These are phyloP conservation scores for Phaeosphaeria sp. DNA, from an alignment of 2,329 filamentous ascomycete genomes.

Conservation along the genomic window DNA sequence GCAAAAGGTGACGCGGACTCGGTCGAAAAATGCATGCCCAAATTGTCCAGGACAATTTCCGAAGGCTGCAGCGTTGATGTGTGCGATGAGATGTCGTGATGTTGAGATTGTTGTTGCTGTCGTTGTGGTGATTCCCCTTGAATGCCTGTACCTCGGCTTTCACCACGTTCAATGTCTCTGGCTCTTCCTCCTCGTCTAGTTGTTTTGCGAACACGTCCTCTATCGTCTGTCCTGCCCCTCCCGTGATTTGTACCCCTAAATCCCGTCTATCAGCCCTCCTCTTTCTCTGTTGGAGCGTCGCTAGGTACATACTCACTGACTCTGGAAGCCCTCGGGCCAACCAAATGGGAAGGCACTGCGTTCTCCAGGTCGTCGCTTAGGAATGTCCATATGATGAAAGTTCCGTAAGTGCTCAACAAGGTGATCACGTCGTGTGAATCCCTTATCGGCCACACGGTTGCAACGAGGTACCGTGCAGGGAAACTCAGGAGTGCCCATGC, in stretches of 20 bases:
- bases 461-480: constrained; percentile 41
- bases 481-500: constrained; percentile 36
- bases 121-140: not conserved
- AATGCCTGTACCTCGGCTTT: not conserved
- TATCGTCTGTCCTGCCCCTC: not conserved
- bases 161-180: constrained; percentile 5
- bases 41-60: not conserved
- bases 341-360: constrained; percentile 39
- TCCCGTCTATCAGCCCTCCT: constrained; percentile 4
- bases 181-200: constrained; percentile 8
- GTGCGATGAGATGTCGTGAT: not conserved
- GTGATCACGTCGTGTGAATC: constrained; percentile 65
- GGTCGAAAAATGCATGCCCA: constrained; percentile 1
- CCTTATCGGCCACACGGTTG: constrained; percentile 46
- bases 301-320: constrained; percentile 11
- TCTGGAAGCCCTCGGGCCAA: constrained; percentile 22
- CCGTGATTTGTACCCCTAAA: not conserved
- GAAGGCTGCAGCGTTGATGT: not conserved
- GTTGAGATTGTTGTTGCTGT: not conserved
- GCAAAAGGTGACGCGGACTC: not conserved
- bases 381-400: constrained; percentile 59
- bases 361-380: constrained; percentile 46
- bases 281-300: not conserved
- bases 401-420: constrained; percentile 64
- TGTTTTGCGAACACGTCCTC: constrained; percentile 9